A percentile compares a stretch with the other conserved stretches of the same genome.
Evolutionary conservation across 1,139 yeast genomes (phyloP).

Genomic region (Kurtzmaniella quercitrusa): DNA sequence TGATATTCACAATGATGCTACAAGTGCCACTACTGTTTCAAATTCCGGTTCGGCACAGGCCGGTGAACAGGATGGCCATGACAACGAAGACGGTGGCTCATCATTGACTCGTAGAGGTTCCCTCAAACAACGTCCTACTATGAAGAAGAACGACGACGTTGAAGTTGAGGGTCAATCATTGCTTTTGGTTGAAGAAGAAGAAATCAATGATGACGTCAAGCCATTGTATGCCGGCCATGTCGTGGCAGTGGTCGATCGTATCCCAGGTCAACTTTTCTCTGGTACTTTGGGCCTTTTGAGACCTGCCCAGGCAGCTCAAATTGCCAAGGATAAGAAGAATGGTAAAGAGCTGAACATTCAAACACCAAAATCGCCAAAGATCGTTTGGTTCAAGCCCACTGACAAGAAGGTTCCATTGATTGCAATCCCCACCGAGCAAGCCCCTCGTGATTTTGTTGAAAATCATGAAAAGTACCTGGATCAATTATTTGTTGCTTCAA

Average conservation of each 20-base stretch:
- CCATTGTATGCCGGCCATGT: constrained; percentile 98
- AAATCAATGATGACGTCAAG: constrained; percentile 85
- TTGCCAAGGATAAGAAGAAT: constrained; percentile 63
- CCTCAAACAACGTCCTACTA: constrained; percentile 93
- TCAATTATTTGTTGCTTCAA: constrained; percentile 87
- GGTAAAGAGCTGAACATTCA: constrained; percentile 48
- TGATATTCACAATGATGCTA: constrained; percentile 70
- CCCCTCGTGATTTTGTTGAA: constrained; percentile 92
- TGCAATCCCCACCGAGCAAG: constrained; percentile 98
- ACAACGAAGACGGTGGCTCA: constrained; percentile 19
- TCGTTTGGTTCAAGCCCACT: constrained; percentile 98
- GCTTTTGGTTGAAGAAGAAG: constrained; percentile 90
- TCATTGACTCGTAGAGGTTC: constrained; percentile 81
- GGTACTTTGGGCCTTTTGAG: constrained; percentile 91
- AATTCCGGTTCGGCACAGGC: constrained; percentile 17
- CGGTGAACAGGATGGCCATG: constrained; percentile 19
- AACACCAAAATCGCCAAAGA: constrained; percentile 70
- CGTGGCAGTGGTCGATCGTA: constrained; percentile 95
- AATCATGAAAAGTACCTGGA: constrained; percentile 81
- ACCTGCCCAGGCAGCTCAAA: constrained; percentile 94
- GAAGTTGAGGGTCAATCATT: constrained; percentile 97
- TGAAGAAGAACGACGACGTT: constrained; percentile 95
- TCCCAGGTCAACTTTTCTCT: constrained; percentile 91
- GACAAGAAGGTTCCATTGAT: constrained; percentile 96
- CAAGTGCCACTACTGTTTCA: constrained; percentile 36